Conservation (phyloP, 495 filamentous ascomycete species). For the Glonium stellatum region DNA sequence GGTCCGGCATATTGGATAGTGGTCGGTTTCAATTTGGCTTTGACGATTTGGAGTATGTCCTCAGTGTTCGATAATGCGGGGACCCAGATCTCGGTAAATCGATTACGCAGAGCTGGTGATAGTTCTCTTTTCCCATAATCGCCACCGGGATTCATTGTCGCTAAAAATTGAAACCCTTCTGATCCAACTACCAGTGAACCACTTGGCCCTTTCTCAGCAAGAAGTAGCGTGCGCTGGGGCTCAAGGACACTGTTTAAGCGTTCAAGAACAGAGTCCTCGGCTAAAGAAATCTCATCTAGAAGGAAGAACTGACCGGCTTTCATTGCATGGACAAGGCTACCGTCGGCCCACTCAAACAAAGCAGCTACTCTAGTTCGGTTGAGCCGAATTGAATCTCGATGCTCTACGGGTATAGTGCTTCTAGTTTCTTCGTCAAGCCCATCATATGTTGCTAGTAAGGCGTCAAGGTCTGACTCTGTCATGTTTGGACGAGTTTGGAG, state of each 20-base stretch:
- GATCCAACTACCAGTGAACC: slow-evolving; percentile 69
- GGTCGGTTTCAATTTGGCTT: slow-evolving; percentile 54
- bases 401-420: slow-evolving; percentile 42
- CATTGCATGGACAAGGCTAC: slow-evolving; percentile 93
- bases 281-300: slow-evolving; percentile 94
- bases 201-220: slow-evolving; percentile 86
- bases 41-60: slow-evolving; percentile 81
- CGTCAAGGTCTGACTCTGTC: slow-evolving; percentile 36
- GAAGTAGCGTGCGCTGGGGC: slow-evolving; percentile 70
- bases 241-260: slow-evolving; percentile 97
- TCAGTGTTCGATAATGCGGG: slow-evolving; percentile 71
- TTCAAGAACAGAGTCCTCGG: slow-evolving; percentile 95
- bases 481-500: slow-evolving; percentile 26
- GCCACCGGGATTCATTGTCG: slow-evolving; percentile 98
- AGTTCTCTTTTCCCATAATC: slow-evolving; percentile 97
- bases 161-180: slow-evolving; percentile 89
- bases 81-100: slow-evolving; percentile 99
- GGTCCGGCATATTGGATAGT: slow-evolving; percentile 47
- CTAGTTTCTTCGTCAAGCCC: slow-evolving; percentile 33
- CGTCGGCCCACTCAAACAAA: slow-evolving; percentile 94
- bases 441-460: slow-evolving; percentile 47
- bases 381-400: slow-evolving; percentile 51
- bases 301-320: slow-evolving; percentile 81
- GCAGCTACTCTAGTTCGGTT: slow-evolving; percentile 61
- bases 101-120: slow-evolving; percentile 87